Conservation (phyloP, 106 monocot species). For the Phalaenopsis equestris region DNA sequence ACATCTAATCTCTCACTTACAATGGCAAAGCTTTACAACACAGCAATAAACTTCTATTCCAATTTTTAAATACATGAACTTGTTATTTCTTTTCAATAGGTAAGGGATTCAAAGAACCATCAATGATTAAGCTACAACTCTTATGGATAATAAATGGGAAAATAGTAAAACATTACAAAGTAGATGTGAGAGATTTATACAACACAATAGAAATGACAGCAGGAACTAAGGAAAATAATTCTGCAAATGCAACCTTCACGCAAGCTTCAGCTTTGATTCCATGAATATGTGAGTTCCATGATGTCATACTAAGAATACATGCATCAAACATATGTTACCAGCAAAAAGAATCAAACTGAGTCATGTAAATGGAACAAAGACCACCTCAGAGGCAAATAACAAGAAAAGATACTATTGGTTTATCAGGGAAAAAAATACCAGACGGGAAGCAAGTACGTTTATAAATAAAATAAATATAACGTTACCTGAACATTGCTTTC, state of each 20-base stretch:
- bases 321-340: not conserved
- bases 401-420: not conserved
- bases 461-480: not conserved
- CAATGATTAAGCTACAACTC: not conserved
- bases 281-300: slow-evolving; percentile 1
- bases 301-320: not conserved
- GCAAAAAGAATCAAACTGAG: not conserved
- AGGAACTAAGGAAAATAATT: not conserved
- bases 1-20: not conserved
- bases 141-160: not conserved
- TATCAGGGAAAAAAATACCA: not conserved
- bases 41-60: not conserved
- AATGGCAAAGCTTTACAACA: not conserved
- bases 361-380: not conserved
- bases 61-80: not conserved
- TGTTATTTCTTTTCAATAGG: not conserved
- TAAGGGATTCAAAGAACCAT: not conserved
- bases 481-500: slow-evolving; percentile 98
- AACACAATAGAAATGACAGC: not conserved
- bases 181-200: not conserved
- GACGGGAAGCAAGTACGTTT: not conserved
- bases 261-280: slow-evolving; percentile 2
- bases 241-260: not conserved
- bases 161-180: not conserved
- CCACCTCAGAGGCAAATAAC: not conserved